These are phyloP conservation scores for Dendrobium catenatum DNA, from an alignment of 106 monocot species.

Conservation along the genomic window DNA sequence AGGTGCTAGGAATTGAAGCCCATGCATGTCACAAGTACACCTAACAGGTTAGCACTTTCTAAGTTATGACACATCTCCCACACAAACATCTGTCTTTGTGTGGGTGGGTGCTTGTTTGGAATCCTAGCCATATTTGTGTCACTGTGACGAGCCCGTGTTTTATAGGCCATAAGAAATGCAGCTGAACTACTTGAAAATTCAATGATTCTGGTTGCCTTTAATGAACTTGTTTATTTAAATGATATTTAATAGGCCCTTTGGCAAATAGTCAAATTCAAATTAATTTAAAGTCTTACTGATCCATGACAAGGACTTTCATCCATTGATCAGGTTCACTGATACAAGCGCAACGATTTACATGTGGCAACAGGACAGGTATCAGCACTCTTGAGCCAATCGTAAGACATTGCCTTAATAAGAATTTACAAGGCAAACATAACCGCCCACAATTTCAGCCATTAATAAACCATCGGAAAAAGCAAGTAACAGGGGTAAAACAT, in stretches of 20 bases:
- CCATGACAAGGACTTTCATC: background rate
- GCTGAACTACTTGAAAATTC: background rate
- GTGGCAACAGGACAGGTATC: no score
- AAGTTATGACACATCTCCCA: no score
- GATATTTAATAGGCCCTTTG: no score
- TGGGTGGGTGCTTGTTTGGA: background rate
- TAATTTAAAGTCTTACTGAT: background rate
- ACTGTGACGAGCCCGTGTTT: background rate
- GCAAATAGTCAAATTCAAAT: background rate
- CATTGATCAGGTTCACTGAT: background rate
- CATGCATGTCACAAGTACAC: no score
- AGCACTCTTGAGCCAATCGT: no score
- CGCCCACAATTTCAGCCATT: background rate
- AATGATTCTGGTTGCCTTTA: background rate
- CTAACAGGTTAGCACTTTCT: no score
- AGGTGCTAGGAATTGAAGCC: no score
- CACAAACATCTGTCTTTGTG: background rate
- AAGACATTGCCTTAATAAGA: no score
- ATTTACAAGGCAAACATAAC: background rate
- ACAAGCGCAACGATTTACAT: no score
- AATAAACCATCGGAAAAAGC: background rate
- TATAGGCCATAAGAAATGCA: background rate
- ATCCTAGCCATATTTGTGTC: background rate
- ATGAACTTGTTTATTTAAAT: background rate
- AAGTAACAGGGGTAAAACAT: background rate